These are phyloP conservation scores for Salvia sclarea DNA, from an alignment of 305 asterid genomes.

Conservation along the genomic window DNA sequence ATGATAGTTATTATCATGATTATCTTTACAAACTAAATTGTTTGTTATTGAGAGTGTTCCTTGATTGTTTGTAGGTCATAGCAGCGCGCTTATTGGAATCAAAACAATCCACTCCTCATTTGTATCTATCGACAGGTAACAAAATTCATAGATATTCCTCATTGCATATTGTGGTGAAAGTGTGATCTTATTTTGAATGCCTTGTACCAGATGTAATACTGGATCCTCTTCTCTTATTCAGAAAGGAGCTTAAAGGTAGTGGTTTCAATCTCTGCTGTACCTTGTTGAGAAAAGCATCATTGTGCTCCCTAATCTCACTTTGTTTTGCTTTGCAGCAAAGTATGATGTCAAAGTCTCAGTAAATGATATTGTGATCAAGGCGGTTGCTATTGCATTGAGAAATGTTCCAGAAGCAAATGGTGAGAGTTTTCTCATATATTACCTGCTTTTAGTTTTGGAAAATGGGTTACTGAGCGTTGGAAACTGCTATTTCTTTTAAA, in stretches of 20 bases:
- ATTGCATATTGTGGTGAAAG: slow-evolving; percentile 20
- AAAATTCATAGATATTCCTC: slow-evolving; percentile 25
- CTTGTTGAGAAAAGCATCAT: slow-evolving; percentile 30
- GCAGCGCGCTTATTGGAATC: slow-evolving; percentile 94
- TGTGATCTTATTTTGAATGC: slow-evolving; percentile 34
- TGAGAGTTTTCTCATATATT: slow-evolving; percentile 36
- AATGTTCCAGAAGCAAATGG: slow-evolving; percentile 98
- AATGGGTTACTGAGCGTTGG: slow-evolving; percentile 16
- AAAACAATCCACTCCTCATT: slow-evolving; percentile 87
- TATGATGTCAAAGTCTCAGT: slow-evolving; percentile 95
- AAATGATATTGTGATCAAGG: slow-evolving; percentile 94
- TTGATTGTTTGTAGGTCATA: slow-evolving; percentile 61
- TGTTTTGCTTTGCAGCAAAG: slow-evolving; percentile 58
- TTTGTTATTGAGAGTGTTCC: slow-evolving; percentile 18
- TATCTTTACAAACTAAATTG: slow-evolving; percentile 9
- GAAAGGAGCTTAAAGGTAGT: slow-evolving; percentile 94
- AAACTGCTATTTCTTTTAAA: background rate
- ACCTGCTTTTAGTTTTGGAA: slow-evolving; percentile 19
- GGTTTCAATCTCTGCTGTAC: slow-evolving; percentile 21
- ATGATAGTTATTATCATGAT: background rate
- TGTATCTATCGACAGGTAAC: slow-evolving; percentile 88
- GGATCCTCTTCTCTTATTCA: slow-evolving; percentile 91
- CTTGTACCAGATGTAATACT: slow-evolving; percentile 73
- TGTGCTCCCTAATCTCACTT: slow-evolving; percentile 31
- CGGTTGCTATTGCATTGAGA: slow-evolving; percentile 78